Evolutionary conservation across 306 rosid species (phyloP).

Genomic region (Fragaria iinumae): DNA sequence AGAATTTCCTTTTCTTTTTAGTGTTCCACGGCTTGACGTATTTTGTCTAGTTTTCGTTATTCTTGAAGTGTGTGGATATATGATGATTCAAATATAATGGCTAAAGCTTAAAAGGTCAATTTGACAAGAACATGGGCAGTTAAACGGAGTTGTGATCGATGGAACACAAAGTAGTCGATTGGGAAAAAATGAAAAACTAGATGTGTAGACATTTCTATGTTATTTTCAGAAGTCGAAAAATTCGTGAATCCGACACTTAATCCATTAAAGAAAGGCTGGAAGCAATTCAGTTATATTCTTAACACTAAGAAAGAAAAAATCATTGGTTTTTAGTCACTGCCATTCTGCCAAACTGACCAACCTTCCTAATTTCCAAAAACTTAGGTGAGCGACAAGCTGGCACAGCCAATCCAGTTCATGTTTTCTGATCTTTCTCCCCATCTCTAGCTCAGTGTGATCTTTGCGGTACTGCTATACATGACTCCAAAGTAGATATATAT

Average conservation of each 20-base stretch:
- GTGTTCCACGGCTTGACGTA: no score
- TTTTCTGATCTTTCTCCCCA: background rate
- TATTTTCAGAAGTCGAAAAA: background rate
- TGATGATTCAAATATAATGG: no score
- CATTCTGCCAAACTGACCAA: background rate
- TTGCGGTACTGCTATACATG: background rate
- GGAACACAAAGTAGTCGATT: background rate
- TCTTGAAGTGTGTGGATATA: no score
- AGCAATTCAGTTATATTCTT: background rate
- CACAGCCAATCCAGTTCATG: background rate
- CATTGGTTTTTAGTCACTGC: background rate
- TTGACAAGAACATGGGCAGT: background rate
- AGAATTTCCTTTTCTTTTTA: no score
- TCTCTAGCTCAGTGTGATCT: background rate
- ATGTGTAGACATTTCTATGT: background rate
- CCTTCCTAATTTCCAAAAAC: conserved; percentile 7
- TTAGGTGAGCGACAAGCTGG: conserved; percentile 19
- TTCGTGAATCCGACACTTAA: background rate
- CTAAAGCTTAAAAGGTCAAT: no score
- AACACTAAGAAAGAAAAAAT: background rate
- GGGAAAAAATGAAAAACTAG: background rate
- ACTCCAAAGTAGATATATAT: background rate
- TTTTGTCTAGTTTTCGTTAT: no score
- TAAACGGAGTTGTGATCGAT: background rate
- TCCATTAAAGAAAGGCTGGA: background rate